phyloP scores from a whole-genome alignment of 2,329 filamentous ascomycete species.

The Capronia epimyces region DNA sequence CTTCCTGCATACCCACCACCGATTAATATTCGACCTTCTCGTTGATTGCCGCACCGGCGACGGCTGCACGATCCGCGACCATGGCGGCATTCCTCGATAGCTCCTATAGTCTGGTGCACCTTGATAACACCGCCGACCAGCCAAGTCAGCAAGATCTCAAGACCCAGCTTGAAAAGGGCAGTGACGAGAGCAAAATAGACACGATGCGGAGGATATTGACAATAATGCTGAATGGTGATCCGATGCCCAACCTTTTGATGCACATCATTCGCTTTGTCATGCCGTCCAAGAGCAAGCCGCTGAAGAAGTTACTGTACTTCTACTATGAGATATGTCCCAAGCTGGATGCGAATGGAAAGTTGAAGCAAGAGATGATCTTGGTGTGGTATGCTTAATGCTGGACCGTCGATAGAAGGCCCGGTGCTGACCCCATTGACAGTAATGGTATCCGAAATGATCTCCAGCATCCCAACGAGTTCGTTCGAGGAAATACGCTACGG shows the following conservation, averaged over 20 bases:
- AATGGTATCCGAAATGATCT: slow-evolving; percentile 98
- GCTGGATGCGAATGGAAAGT: slow-evolving; percentile 81
- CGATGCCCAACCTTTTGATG: slow-evolving; percentile 93
- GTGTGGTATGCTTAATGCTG: slow-evolving; percentile 65
- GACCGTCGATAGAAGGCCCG: neutral
- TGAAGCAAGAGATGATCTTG: slow-evolving; percentile 99
- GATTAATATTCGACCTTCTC: neutral
- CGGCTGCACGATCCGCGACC: slow-evolving; percentile 34
- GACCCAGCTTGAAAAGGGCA: slow-evolving; percentile 88
- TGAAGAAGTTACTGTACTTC: slow-evolving; percentile 98
- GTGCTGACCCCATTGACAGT: slow-evolving; percentile 46
- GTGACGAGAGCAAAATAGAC: slow-evolving; percentile 85
- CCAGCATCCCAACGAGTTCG: slow-evolving; percentile 96
- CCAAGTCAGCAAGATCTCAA: slow-evolving; percentile 86
- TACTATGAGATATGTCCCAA: slow-evolving; percentile 96
- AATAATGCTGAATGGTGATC: slow-evolving; percentile 96
- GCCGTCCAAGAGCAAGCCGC: slow-evolving; percentile 90
- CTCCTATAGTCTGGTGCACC: slow-evolving; percentile 92
- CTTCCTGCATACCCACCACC: neutral
- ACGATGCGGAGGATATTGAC: slow-evolving; percentile 90
- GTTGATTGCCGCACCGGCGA: neutral
- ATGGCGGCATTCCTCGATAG: slow-evolving; percentile 96
- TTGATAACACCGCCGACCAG: slow-evolving; percentile 93
- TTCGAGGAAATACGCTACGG: slow-evolving; percentile 93
- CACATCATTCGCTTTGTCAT: slow-evolving; percentile 99